These are phyloP conservation scores for Gaeumannomyces tritici DNA, from an alignment of 2,329 filamentous ascomycete species.

Conservation along the genomic window DNA sequence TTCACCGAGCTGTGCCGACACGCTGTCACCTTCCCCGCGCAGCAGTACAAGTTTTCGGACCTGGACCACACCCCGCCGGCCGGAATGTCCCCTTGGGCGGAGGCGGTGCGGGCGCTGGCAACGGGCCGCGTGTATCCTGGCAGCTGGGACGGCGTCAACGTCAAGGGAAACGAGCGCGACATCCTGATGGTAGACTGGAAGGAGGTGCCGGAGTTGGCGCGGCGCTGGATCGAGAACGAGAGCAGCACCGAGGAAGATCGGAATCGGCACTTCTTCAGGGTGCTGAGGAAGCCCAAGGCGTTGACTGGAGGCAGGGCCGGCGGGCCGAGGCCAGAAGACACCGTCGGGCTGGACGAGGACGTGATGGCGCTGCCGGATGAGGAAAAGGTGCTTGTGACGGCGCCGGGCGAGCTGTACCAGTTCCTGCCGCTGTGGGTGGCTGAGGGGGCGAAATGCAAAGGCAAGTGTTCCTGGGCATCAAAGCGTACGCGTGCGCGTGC, in stretches of 20 bases:
- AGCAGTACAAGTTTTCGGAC: constrained; percentile 19
- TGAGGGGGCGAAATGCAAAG: constrained; percentile 21
- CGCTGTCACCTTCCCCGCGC: constrained; percentile 16
- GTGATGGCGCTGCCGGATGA: constrained; percentile 7
- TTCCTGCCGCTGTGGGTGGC: constrained; percentile 30
- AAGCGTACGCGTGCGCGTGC: too few species aligned
- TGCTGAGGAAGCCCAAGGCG: constrained; percentile 13
- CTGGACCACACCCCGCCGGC: constrained; percentile 10
- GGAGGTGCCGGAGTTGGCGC: constrained; percentile 21
- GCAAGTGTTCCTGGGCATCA: constrained; percentile 7
- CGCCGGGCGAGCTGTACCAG: constrained; percentile 29
- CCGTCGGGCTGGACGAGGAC: constrained; percentile 4
- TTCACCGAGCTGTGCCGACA: constrained; percentile 18
- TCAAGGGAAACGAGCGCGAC: constrained; percentile 25
- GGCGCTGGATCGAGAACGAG: constrained; percentile 23
- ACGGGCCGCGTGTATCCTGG: constrained; percentile 22
- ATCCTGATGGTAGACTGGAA: constrained; percentile 26
- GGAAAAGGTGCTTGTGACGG: constrained; percentile 25
- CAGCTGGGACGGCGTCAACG: constrained; percentile 30
- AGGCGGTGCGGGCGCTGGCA: constrained; percentile 17
- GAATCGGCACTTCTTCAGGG: constrained; percentile 10
- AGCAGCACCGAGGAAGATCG: constrained; percentile 7
- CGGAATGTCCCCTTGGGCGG: constrained; percentile 16
- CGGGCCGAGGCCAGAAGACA: constrained; percentile 3
- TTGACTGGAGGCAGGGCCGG: constrained; percentile 17